Evolutionary conservation across 352 stramenopile genomes (phyloP).

Genomic region (Plasmopara halstedii): DNA sequence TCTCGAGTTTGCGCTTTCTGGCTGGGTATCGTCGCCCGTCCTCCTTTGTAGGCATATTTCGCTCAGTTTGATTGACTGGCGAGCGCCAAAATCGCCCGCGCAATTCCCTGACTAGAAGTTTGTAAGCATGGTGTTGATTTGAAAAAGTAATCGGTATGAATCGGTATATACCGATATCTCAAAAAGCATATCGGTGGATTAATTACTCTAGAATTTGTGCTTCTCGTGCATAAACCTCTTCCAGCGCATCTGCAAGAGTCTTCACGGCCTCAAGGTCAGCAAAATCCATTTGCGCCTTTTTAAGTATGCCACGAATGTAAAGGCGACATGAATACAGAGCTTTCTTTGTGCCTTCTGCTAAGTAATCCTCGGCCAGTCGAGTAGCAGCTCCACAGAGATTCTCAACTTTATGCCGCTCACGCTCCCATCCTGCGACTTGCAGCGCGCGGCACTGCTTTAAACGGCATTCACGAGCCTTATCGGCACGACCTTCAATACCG

Average conservation of each 20-base stretch:
- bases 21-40: background rate
- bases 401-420: conserved; percentile 40
- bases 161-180: background rate
- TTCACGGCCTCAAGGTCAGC: conserved; percentile 36
- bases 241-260: conserved; percentile 36
- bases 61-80: conserved; percentile 13
- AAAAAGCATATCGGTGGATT: background rate
- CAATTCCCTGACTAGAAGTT: conserved; percentile 12
- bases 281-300: conserved; percentile 75
- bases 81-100: conserved; percentile 24
- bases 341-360: conserved; percentile 68
- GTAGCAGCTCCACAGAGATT: conserved; percentile 49
- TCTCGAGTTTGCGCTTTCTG: conserved; percentile 26
- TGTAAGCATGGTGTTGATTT: conserved; percentile 14
- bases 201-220: conserved; percentile 30
- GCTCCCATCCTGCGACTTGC: conserved; percentile 67
- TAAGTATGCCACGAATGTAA: conserved; percentile 67
- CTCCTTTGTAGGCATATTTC: conserved; percentile 11
- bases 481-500: conserved; percentile 35
- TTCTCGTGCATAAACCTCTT: conserved; percentile 48
- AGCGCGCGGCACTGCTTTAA: conserved; percentile 71
- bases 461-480: conserved; percentile 73
- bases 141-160: background rate
- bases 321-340: conserved; percentile 65
- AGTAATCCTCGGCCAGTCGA: conserved; percentile 56